These are phyloP conservation scores for Annona cherimola DNA, from an alignment of 164 flowering plant genomes.

Conservation along the genomic window DNA sequence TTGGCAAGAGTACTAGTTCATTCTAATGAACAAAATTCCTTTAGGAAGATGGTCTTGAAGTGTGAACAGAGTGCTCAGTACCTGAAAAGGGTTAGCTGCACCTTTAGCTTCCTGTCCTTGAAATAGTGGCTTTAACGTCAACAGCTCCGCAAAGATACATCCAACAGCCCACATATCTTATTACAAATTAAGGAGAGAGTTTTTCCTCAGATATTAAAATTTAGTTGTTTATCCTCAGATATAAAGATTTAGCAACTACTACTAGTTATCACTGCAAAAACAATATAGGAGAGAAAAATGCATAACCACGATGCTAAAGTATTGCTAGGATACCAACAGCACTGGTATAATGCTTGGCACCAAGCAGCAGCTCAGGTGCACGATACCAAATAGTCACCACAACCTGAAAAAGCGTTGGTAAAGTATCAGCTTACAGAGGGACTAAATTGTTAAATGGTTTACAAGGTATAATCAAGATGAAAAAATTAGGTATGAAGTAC, in stretches of 20 bases:
- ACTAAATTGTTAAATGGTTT: neutral
- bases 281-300: neutral
- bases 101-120: constrained; percentile 97
- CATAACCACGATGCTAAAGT: neutral
- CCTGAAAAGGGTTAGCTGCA: constrained; percentile 90
- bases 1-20: neutral
- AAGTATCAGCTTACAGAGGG: neutral
- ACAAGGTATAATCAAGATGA: neutral
- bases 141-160: constrained; percentile 97
- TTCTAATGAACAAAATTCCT: neutral
- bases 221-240: neutral
- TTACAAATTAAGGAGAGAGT: constrained; percentile 8
- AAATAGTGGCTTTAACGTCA: constrained; percentile 93
- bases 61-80: constrained; percentile 13
- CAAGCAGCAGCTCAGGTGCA: constrained; percentile 97
- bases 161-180: constrained; percentile 99
- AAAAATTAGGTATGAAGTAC: neutral
- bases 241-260: neutral
- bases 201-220: neutral
- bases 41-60: too few species aligned
- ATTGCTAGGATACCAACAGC: constrained; percentile 78
- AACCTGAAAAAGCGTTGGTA: constrained; percentile 43
- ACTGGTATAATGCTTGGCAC: constrained; percentile 97
- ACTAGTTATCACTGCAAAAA: neutral
- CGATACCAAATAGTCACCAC: constrained; percentile 99